phyloP scores from a whole-genome alignment of 1,139 yeast genomes.

The Nadsonia starkeyi-henricii region DNA sequence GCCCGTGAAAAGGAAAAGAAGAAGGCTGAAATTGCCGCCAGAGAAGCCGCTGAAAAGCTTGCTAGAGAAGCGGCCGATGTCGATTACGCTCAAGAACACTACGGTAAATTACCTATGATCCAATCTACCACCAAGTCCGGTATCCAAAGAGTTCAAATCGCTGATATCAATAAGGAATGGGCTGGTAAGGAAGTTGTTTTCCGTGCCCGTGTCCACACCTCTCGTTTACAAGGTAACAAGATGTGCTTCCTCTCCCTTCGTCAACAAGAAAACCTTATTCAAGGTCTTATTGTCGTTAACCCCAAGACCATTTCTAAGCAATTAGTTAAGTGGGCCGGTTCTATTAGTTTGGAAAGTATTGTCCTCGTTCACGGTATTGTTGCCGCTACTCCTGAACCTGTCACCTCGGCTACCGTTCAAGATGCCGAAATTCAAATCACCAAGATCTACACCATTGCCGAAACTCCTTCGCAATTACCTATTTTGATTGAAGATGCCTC shows the following conservation, averaged over 20 bases:
- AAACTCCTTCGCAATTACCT: slow-evolving; percentile 87
- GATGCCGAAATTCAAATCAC: slow-evolving; percentile 72
- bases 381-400: slow-evolving; percentile 69
- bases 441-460: slow-evolving; percentile 64
- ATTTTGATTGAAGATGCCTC: slow-evolving; percentile 91
- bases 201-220: slow-evolving; percentile 87
- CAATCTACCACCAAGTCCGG: slow-evolving; percentile 59
- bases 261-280: slow-evolving; percentile 73
- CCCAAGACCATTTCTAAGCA: slow-evolving; percentile 67
- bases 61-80: slow-evolving; percentile 70
- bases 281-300: slow-evolving; percentile 65
- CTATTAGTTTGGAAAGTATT: slow-evolving; percentile 76
- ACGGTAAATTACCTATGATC: slow-evolving; percentile 80
- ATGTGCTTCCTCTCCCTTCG: slow-evolving; percentile 83
- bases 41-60: slow-evolving; percentile 73
- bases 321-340: slow-evolving; percentile 93
- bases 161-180: slow-evolving; percentile 38
- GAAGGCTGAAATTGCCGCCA: slow-evolving; percentile 87
- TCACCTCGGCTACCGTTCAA: slow-evolving; percentile 84
- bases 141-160: slow-evolving; percentile 42
- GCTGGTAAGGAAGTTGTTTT: slow-evolving; percentile 71
- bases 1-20: slow-evolving; percentile 85
- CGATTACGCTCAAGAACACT: slow-evolving; percentile 75
- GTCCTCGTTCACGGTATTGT: slow-evolving; percentile 82
- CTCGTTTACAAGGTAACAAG: slow-evolving; percentile 93